These are phyloP conservation scores for Wolfiporia cocos DNA, from an alignment of 1,284 basidiomycete genomes.

Conservation along the genomic window DNA sequence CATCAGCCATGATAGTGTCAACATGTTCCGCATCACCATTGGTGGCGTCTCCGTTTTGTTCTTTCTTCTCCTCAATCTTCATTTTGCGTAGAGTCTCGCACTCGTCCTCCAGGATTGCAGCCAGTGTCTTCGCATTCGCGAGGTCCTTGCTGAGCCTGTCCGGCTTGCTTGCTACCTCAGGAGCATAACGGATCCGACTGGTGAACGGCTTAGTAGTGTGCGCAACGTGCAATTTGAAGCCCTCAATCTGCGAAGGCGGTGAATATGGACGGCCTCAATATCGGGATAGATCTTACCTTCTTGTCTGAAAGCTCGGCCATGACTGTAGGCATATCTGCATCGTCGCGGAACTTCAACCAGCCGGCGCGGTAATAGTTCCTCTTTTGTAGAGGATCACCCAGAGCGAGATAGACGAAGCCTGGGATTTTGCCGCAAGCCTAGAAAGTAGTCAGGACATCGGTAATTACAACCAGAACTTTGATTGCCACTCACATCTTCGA, in stretches of 20 bases:
- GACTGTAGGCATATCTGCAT: slow-evolving; percentile 72
- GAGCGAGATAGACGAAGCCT: slow-evolving; percentile 75
- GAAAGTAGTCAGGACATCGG: slow-evolving; percentile 7
- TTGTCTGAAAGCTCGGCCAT: slow-evolving; percentile 74
- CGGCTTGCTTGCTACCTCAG: slow-evolving; percentile 73
- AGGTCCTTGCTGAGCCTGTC: slow-evolving; percentile 78
- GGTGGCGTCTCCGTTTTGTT: slow-evolving; percentile 12
- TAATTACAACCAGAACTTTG: not conserved
- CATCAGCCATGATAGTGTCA: slow-evolving; percentile 40
- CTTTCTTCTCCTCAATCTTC: slow-evolving; percentile 28
- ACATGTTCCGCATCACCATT: slow-evolving; percentile 23
- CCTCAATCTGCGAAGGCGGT: slow-evolving; percentile 65
- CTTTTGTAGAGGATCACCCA: slow-evolving; percentile 87
- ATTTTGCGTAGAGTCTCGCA: slow-evolving; percentile 43
- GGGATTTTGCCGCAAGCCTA: slow-evolving; percentile 63
- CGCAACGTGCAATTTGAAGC: slow-evolving; percentile 86
- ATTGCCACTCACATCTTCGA: slow-evolving; percentile 75
- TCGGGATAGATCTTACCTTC: slow-evolving; percentile 51
- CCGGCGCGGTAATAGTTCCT: slow-evolving; percentile 89
- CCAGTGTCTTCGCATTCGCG: slow-evolving; percentile 64
- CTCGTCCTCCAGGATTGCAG: slow-evolving; percentile 69
- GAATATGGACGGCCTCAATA: slow-evolving; percentile 4
- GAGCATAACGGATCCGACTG: slow-evolving; percentile 72
- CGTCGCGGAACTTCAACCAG: slow-evolving; percentile 83
- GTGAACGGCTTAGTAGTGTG: slow-evolving; percentile 78